These are phyloP conservation scores for Lepidium didymum DNA, from an alignment of 345 rosid species.

Conservation along the genomic window DNA sequence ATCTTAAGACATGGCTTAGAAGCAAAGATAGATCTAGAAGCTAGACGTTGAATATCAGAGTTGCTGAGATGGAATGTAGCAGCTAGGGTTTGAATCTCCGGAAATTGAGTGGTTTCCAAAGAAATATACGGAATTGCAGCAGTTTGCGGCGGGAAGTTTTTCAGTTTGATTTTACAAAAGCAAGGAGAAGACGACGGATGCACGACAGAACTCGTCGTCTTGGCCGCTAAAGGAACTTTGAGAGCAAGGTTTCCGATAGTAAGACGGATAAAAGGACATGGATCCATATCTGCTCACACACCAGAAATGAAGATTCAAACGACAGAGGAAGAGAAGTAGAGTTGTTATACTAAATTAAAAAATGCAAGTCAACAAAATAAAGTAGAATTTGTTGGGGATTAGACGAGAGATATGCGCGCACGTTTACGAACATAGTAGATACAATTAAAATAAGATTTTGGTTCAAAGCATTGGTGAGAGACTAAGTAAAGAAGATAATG, in stretches of 20 bases:
- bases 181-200: conserved; percentile 80
- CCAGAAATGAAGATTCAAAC: neutral
- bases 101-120: conserved; percentile 33
- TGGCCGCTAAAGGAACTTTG: conserved; percentile 59
- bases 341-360: neutral
- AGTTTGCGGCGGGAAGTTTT: conserved; percentile 53
- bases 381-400: conserved; percentile 16
- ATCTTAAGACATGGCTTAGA: conserved; percentile 48
- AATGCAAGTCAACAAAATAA: conserved; percentile 9
- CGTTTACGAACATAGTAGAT: conserved; percentile 21
- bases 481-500: conserved; percentile 18
- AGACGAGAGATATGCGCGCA: conserved; percentile 36
- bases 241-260: conserved; percentile 66
- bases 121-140: conserved; percentile 61
- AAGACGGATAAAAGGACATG: conserved; percentile 83
- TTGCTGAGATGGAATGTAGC: conserved; percentile 76
- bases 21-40: conserved; percentile 56
- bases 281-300: conserved; percentile 53
- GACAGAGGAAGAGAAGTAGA: neutral
- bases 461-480: neutral
- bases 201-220: conserved; percentile 63
- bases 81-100: conserved; percentile 38
- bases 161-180: conserved; percentile 74
- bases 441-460: neutral
- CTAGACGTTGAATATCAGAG: conserved; percentile 51